Base-by-base conservation (phyloP, 371 early-diverging fungal genomes). In the Basidiobolus meristosporus region DNA sequence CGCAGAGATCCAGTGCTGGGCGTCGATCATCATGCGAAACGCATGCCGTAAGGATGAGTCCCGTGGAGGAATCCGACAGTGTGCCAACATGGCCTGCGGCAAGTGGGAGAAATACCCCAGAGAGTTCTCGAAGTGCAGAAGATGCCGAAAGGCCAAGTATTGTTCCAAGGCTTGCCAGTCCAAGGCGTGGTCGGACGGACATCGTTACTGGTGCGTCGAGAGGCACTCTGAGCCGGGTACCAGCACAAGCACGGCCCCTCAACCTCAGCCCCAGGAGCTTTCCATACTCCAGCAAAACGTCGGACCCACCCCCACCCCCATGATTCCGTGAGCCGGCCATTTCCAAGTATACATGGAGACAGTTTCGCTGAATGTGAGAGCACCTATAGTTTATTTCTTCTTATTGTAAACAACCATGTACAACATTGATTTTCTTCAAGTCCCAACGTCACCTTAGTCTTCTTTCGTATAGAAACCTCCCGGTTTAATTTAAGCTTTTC, bases 171-270 rank as follows among this genome's bases (percentile, higher is more conserved):
- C 51, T 14, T 82, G 82, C n/a, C n/a, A n/a, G n/a, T n/a, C n/a
- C n/a, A n/a, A n/a, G n/a, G n/a, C n/a, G n/a, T n/a, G n/a, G n/a
- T 41, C 82, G 80, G 74, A 73, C 39, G 81, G 82, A 7, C 82
- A 82, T 52, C 65, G 78, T 28, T 68, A 73, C 66, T 82, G 82
- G 82, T 82, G 82, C 51, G 60, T 68, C 10, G 79, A 77, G 45
- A 62, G 74, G 53, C 65, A 48, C 33, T 56, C 56, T 21, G 53
- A 50, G 12, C 39, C 48, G 4, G 52, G 7, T 12, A 34, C 34
- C 18, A 34, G 4, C 18, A 18, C 34, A 7, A 4, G 12, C 5
- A 18, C 34, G n/a, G n/a, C n/a, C n/a, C n/a, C n/a, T n/a, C n/a
- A n/a, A n/a, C n/a, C n/a, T n/a, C n/a, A n/a, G n/a, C n/a, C n/a